Percentiles rank a stretch among this genome's conserved stretches.
Conservation (phyloP, 768 basidiomycete genomes). For the Leccinum barrowsii region DNA sequence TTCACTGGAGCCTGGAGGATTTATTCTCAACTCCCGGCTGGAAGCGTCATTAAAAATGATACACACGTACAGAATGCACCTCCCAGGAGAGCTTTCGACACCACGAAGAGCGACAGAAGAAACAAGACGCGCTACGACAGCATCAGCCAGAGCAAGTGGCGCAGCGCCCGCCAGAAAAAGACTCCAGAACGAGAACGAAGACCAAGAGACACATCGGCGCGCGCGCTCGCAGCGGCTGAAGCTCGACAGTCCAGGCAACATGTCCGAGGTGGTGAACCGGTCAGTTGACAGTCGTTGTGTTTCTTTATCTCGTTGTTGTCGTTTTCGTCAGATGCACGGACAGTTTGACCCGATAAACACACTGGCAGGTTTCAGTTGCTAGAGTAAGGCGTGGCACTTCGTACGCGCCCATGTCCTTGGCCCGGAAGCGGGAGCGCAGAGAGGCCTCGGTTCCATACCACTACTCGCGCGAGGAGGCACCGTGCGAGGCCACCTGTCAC, state of each 20-base stretch:
- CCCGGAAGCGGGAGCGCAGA: too few species aligned
- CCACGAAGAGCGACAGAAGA: too few species aligned
- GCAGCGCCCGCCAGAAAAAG: neutral
- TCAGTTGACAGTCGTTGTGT: neutral
- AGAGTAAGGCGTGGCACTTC: neutral
- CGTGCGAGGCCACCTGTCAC: neutral
- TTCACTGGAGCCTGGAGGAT: conserved; percentile 33
- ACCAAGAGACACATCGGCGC: neutral
- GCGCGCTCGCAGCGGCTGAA: neutral
- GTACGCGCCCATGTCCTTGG: neutral
- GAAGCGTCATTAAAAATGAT: too few species aligned
- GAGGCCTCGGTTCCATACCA: neutral
- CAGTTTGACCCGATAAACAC: too few species aligned
- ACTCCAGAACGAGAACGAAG: neutral
- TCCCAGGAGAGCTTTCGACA: too few species aligned
- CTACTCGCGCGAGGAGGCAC: too few species aligned
- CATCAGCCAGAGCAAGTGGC: too few species aligned
- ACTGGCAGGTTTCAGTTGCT: neutral
- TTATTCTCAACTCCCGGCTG: too few species aligned
- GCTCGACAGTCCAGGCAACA: neutral
- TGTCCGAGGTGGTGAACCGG: neutral
- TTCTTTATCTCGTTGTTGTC: neutral
- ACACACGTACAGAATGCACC: too few species aligned
- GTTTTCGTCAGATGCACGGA: neutral
- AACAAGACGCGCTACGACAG: too few species aligned